phyloP scores from a whole-genome alignment of 2,329 filamentous ascomycete species.

The Didymellaceae sp. region DNA sequence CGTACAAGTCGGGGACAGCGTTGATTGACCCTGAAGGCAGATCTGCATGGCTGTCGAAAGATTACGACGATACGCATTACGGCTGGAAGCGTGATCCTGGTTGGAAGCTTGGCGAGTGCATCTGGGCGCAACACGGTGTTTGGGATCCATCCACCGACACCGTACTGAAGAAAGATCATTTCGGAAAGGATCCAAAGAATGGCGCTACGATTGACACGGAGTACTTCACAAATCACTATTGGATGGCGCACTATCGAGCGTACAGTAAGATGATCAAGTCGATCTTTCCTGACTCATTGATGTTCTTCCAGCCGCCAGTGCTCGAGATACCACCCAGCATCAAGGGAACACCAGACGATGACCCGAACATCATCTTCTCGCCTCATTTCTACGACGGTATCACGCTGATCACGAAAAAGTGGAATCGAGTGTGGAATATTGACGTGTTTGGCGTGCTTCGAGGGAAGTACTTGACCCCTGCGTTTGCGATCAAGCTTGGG shows the following conservation, averaged over 20 bases:
- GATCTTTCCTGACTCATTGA: conserved; percentile 79
- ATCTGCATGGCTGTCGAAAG: conserved; percentile 80
- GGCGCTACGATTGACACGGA: conserved; percentile 79
- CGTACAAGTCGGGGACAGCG: conserved; percentile 83
- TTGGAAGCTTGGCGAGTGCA: conserved; percentile 92
- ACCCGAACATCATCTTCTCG: conserved; percentile 87
- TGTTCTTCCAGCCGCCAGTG: conserved; percentile 91
- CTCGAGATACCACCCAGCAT: conserved; percentile 89
- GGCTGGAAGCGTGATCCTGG: conserved; percentile 85
- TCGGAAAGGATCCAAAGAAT: conserved; percentile 76
- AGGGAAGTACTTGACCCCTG: conserved; percentile 85
- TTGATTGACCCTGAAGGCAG: conserved; percentile 89
- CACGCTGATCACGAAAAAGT: conserved; percentile 96
- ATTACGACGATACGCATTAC: conserved; percentile 85
- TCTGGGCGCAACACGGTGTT: conserved; percentile 96
- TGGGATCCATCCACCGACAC: conserved; percentile 85
- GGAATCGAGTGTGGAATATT: conserved; percentile 97
- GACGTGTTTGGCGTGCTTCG: conserved; percentile 92
- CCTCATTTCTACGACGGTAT: conserved; percentile 98
- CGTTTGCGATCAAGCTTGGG: conserved; percentile 90
- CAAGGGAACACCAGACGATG: conserved; percentile 87
- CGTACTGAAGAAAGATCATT: conserved; percentile 85
- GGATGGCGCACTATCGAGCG: conserved; percentile 81
- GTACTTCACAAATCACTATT: conserved; percentile 89
- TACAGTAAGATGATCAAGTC: conserved; percentile 77